Conservation (phyloP, 768 basidiomycete genomes). For the Naematelia aurantialba region DNA sequence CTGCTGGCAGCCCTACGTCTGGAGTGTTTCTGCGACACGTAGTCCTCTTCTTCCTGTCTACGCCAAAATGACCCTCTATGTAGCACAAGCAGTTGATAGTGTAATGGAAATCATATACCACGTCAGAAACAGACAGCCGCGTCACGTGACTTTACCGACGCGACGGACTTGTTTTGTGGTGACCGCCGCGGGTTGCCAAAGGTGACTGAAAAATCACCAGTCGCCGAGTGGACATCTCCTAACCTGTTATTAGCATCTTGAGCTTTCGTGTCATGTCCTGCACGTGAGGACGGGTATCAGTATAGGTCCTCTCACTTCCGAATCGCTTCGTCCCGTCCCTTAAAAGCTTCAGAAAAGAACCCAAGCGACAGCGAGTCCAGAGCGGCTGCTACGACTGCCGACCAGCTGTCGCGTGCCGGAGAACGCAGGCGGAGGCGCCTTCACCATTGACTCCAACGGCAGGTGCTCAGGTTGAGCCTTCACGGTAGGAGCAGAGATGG, state of each 20-base stretch:
- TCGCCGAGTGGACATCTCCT: background rate
- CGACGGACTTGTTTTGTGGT: background rate
- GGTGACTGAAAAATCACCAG: background rate
- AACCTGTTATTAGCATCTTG: background rate
- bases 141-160: background rate
- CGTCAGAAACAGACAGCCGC: background rate
- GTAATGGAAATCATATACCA: background rate
- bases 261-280: background rate
- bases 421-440: background rate
- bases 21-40: too few relatives aligned
- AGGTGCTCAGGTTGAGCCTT: background rate
- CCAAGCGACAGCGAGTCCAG: too few relatives aligned
- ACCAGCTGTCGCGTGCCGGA: background rate
- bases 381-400: too few relatives aligned
- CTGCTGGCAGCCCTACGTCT: too few relatives aligned
- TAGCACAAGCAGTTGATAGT: background rate
- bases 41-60: too few relatives aligned
- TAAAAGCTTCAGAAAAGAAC: too few relatives aligned
- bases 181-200: background rate
- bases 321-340: too few relatives aligned
- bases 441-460: background rate
- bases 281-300: too few relatives aligned
- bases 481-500: slow-evolving; percentile 3
- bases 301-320: too few relatives aligned
- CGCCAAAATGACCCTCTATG: too few relatives aligned